Evolutionary conservation across 2,329 filamentous ascomycete genomes (phyloP), one percentile per base, ranked within the genome.

Genomic region (Exophiala lecanii-corni): DNA sequence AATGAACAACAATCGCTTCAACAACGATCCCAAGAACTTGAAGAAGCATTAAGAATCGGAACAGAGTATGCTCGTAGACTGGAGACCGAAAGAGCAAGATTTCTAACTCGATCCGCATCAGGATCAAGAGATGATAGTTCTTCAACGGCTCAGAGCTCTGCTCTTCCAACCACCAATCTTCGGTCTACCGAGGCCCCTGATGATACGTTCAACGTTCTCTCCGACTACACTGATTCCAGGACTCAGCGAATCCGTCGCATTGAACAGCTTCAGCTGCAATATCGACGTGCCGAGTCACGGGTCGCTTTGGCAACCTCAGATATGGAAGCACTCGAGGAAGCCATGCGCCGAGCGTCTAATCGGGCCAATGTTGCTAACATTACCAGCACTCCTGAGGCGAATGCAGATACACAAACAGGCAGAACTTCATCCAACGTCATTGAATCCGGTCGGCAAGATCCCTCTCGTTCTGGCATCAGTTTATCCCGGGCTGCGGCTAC

Each of bases 201-300:
- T 18, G 41, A 23, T n/a, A 16, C 34, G 15, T 44, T 35, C 26
- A 49, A 39, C 33, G 30, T 47, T 23, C 39, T 52, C 20, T 44
- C 30, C 18, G 41, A 45, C 28, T 49, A 51, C 20, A 28, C 34
- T 10, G 45, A 48, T 19, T 32, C 41, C 18, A 41, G 53, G 15
- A 33, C 33, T 10, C 35, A 45, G 12, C 35, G 54, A 38, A 15
- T 41, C 5, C 46, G 46, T 3, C 47, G 48, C 26, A 45, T 56
- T 18, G 44, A 51, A 26, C 40, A 53, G 10, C 39, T 56, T 2
- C 41, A 55, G 30, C 41, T 38, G 25, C 51, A 56, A 43, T 43
- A 50, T 15, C 51, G 54, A 20, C 41, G 49, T 19, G 54, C 54
- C 26, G 54, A 56, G 37, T 47, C 49, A 19, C 43, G 50, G 7